A percentile compares a stretch with the other conserved stretches of the same genome.
These are phyloP conservation scores for Hypoxylon sp. DNA, from an alignment of 2,329 filamentous ascomycete species.

Conservation along the genomic window DNA sequence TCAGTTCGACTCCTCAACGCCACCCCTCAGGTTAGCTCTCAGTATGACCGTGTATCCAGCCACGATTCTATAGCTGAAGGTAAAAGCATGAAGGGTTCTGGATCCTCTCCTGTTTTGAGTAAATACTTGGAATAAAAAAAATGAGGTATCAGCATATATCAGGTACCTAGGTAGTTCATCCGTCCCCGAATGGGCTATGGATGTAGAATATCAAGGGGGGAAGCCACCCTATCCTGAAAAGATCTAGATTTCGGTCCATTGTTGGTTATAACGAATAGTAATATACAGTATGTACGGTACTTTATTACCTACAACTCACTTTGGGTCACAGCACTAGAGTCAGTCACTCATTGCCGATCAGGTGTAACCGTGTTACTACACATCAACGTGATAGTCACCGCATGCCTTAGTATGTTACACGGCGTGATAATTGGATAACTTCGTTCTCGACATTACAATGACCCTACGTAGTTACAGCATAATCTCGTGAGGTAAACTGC, in stretches of 20 bases:
- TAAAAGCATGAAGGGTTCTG: neutral
- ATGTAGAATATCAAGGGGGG: neutral
- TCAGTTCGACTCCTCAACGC: slow-evolving; percentile 1
- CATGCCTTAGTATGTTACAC: neutral
- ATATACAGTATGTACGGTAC: neutral
- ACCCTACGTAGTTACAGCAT: neutral
- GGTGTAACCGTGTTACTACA: neutral
- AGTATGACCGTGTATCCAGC: neutral
- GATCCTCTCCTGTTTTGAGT: neutral
- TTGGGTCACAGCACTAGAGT: neutral
- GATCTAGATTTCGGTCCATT: neutral
- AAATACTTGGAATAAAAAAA: neutral
- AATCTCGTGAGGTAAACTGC: neutral
- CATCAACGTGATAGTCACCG: slow-evolving; percentile 9
- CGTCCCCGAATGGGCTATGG: neutral
- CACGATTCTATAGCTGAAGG: neutral
- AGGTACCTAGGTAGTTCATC: neutral
- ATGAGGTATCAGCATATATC: neutral
- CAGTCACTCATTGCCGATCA: neutral
- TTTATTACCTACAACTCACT: neutral
- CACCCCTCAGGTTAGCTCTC: slow-evolving; percentile 1
- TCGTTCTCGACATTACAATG: neutral
- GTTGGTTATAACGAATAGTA: neutral
- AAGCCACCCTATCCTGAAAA: neutral
- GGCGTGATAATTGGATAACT: neutral